Evolutionary conservation across 257 asterid species (phyloP).

Genomic region (Lycium barbarum): DNA sequence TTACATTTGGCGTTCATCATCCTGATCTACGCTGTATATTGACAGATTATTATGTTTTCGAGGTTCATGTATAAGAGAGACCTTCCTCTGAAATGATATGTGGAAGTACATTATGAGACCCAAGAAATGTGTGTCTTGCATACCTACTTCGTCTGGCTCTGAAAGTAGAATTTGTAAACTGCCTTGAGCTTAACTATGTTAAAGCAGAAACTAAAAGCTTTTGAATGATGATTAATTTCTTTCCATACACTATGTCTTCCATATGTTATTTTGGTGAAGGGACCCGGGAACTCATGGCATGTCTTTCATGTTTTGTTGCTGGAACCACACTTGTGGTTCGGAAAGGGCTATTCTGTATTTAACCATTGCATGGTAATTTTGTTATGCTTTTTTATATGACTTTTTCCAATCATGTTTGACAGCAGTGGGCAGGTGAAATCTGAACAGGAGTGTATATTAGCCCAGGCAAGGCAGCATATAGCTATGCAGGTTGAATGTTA

Average conservation of each 20-base stretch:
- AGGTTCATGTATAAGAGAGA: neutral
- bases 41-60: neutral
- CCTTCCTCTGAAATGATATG: conserved; percentile 1
- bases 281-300: neutral
- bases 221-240: conserved; percentile 16
- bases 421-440: conserved; percentile 68
- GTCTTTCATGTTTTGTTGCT: conserved; percentile 7
- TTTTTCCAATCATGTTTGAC: conserved; percentile 3
- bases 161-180: conserved; percentile 16
- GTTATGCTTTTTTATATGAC: neutral
- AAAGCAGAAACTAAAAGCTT: neutral
- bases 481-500: conserved; percentile 72
- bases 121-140: neutral
- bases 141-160: neutral
- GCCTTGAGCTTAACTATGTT: neutral
- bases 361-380: neutral
- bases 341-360: conserved; percentile 4
- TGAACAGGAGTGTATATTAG: conserved; percentile 87
- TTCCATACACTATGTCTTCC: neutral
- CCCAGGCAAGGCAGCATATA: conserved; percentile 93
- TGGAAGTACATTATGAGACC: conserved; percentile 15
- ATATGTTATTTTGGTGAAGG: neutral
- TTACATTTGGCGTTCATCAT: neutral
- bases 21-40: neutral
- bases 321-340: neutral